These are phyloP conservation scores for Orbilia quercus DNA, from an alignment of 2,329 filamentous ascomycete species.

Conservation along the genomic window DNA sequence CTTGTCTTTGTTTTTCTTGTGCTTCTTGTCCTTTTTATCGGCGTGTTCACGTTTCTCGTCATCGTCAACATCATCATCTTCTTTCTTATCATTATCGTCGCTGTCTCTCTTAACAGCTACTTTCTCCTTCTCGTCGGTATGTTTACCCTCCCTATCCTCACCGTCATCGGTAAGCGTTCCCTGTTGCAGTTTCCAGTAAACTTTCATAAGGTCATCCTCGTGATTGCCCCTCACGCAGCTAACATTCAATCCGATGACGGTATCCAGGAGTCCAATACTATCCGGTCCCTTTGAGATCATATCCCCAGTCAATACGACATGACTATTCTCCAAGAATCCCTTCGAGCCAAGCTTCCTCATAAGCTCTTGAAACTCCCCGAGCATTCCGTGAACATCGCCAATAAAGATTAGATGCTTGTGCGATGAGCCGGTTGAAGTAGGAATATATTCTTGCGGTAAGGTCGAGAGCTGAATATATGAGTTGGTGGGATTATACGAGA, in stretches of 20 bases:
- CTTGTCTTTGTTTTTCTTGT: conserved; percentile 42
- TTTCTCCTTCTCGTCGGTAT: conserved; percentile 57
- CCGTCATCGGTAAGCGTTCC: conserved; percentile 31
- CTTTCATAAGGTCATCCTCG: conserved; percentile 84
- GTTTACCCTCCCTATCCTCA: background rate
- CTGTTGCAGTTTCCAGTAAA: conserved; percentile 65
- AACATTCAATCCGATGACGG: conserved; percentile 78
- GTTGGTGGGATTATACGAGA: conserved; percentile 27
- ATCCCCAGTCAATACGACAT: conserved; percentile 81
- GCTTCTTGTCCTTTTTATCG: conserved; percentile 30
- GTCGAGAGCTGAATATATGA: conserved; percentile 47
- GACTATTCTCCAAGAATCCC: conserved; percentile 67
- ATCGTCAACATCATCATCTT: conserved; percentile 20
- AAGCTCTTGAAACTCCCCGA: conserved; percentile 41
- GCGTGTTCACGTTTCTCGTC: conserved; percentile 16
- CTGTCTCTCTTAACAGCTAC: conserved; percentile 61
- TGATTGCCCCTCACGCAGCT: conserved; percentile 91
- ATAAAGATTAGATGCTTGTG: conserved; percentile 78
- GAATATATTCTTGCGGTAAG: conserved; percentile 39
- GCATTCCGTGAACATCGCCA: conserved; percentile 92
- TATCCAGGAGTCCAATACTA: conserved; percentile 78
- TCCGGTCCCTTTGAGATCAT: conserved; percentile 88
- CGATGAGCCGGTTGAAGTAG: conserved; percentile 16
- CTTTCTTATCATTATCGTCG: conserved; percentile 60
- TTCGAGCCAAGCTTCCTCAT: conserved; percentile 33